Base-by-base conservation (phyloP, 225 moss, liverwort and hornwort species). In the Thuidium tamariscinum region DNA sequence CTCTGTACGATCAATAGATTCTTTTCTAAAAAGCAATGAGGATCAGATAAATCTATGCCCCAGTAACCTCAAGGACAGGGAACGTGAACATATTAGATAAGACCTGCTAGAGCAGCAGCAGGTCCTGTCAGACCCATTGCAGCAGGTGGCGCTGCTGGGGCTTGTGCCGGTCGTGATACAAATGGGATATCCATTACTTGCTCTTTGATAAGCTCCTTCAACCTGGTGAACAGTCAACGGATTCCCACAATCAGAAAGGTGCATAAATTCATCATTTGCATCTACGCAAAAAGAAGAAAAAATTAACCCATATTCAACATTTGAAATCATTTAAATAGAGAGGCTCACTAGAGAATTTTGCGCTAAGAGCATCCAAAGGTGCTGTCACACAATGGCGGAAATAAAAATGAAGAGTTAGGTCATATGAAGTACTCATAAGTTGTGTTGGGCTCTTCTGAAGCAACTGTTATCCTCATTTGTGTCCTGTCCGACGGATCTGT, bases 401-500 rank as follows among this genome's bases (percentile, higher is more conserved):
- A 41, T 29, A 74, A 48, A 85, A 88, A 78, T 63, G 72, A 54
- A 80, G 55, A 88, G 74, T 62, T 8, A 86, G 46, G 87, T 85
- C 48, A 80, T 54, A 76, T 55, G 83, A 51, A 74, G 77, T 91
- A 98, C 98, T 98, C 98, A 60, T 95, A 98, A 67, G 96, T 95
- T 48, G 93, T 94, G 73, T 86, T 95, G 75, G 95, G 86, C 71
- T 96, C 96, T 83, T 93, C 95, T 70, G 98, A 95, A 67, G 98
- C 96, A 82, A 94, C 98, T 69, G 98, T 98, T 80, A 98, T 87
- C 82, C 98, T 94, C 89, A 98, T 92, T 91, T 98, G 98, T 70
- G 98, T 96, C 91, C 96, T 93, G 86, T 98, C 98, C 65, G 96
- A 95, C 37, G 98, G 98, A 87, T 98, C 98, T 37, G 96, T 98